Evolutionary conservation across 2,329 filamentous ascomycete species (phyloP).

Genomic region (Botrytis hyacinthi): DNA sequence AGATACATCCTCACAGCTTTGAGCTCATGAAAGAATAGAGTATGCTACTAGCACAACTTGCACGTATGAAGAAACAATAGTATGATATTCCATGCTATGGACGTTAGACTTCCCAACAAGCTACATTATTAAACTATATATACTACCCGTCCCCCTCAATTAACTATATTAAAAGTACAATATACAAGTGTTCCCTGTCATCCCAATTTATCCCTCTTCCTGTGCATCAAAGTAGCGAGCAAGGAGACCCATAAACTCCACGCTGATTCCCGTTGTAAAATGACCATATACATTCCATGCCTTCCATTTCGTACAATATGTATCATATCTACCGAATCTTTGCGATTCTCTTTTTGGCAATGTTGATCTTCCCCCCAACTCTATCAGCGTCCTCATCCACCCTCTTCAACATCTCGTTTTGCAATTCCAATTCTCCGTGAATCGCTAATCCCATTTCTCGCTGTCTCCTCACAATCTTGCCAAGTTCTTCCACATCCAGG

Average conservation of each 20-base stretch:
- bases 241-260: constrained; percentile 11
- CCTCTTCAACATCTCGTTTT: constrained; percentile 67
- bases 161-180: constrained; percentile 12
- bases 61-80: background rate
- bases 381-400: constrained; percentile 66
- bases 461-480: constrained; percentile 68
- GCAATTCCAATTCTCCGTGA: constrained; percentile 67
- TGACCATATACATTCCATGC: background rate
- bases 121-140: background rate
- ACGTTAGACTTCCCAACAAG: too few species aligned
- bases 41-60: background rate
- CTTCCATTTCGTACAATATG: background rate
- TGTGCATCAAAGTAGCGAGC: background rate
- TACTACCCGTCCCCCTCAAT: background rate
- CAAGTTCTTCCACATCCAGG: constrained; percentile 65
- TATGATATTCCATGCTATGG: background rate
- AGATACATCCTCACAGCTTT: background rate
- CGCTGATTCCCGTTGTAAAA: background rate
- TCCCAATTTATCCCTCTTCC: background rate
- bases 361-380: constrained; percentile 64
- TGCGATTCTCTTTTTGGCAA: constrained; percentile 70
- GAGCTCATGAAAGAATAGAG: background rate
- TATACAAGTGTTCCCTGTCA: background rate
- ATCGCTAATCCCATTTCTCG: constrained; percentile 77
- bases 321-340: constrained; percentile 49